Base-by-base conservation (phyloP, 2,329 filamentous ascomycete genomes). In the Venturiaceae sp. region DNA sequence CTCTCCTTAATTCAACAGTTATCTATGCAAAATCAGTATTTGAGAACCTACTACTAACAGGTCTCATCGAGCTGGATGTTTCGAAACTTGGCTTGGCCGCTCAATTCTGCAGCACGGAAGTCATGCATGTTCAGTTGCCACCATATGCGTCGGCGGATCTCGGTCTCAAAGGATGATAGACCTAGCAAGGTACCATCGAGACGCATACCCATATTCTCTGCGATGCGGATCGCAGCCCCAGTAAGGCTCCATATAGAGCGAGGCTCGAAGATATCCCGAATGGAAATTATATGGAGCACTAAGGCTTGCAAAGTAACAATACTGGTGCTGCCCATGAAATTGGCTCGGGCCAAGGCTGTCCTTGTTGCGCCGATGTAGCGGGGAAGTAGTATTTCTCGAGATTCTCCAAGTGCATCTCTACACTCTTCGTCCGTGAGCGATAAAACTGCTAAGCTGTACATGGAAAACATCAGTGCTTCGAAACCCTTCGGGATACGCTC, bases 391-490 rank as follows among this genome's bases (percentile, higher is more conserved):
- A 53, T 58, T 2, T 19, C 32, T 14, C 64, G 62, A 2, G 62
- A 55, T 30, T 66, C 61, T n/a, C 64, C 63, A 9, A 69, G 60
- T 13, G 58, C 52, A 7, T 61, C 57, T 34, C 47, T 30, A 57
- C 67, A 69, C 52, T 65, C 63, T 8, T 67, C 64, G 26, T 71
- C 65, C 7, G 61, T 65, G 34, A 72, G 62, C 16, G 67, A 69
- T 1, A 69, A 61, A 3, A 67, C 60, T 37, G 67, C 68, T 30
- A 66, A 63, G 23, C 65, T 64, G 57, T 71, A 72, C 11, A 73
- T 69, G 28, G 69, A 64, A 44, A 67, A 71, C 53, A 69, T 66
- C 30, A 73, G 63, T 14, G 68, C 69, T 55, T 68, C 65, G 32
- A 67, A 62, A 23, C 58, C 60, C 46, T 54, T 61, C 21, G 65